phyloP scores from a whole-genome alignment of 129 eudicot species.

The Deinandra increscens region DNA sequence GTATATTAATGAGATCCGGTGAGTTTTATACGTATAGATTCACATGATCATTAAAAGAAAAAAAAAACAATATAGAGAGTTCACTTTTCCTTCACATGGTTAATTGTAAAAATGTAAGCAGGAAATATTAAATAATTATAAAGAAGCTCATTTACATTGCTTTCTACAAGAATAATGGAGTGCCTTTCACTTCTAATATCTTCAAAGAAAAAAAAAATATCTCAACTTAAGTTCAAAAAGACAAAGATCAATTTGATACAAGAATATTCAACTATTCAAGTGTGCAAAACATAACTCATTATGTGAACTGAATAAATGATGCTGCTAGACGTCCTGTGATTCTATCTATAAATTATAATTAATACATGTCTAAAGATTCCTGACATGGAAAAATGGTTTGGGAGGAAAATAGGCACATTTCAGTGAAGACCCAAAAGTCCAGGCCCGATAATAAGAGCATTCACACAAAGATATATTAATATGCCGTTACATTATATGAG shows the following conservation, averaged over 20 bases:
- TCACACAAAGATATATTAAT: slow-evolving; percentile 4
- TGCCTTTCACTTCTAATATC: neutral
- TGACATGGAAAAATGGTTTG: neutral
- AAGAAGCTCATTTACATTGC: neutral
- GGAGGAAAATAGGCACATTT: neutral
- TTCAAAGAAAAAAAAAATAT: too few relatives aligned
- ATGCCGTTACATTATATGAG: neutral
- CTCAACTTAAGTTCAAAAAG: neutral
- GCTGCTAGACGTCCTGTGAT: neutral
- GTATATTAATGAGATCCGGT: neutral
- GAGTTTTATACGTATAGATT: too few relatives aligned
- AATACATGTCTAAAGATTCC: neutral
- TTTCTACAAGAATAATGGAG: neutral
- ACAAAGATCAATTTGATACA: neutral
- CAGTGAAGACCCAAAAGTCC: neutral
- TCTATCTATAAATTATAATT: too few relatives aligned
- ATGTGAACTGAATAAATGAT: neutral
- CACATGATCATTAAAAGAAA: too few relatives aligned
- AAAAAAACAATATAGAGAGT: too few relatives aligned
- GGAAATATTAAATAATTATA: neutral
- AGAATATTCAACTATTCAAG: too few relatives aligned
- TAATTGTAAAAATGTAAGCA: neutral
- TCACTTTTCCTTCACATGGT: too few relatives aligned
- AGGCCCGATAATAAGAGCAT: neutral
- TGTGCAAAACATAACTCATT: neutral